Evolutionary conservation across 306 rosid genomes (phyloP).

Genomic region (Sesbania bispinosa): DNA sequence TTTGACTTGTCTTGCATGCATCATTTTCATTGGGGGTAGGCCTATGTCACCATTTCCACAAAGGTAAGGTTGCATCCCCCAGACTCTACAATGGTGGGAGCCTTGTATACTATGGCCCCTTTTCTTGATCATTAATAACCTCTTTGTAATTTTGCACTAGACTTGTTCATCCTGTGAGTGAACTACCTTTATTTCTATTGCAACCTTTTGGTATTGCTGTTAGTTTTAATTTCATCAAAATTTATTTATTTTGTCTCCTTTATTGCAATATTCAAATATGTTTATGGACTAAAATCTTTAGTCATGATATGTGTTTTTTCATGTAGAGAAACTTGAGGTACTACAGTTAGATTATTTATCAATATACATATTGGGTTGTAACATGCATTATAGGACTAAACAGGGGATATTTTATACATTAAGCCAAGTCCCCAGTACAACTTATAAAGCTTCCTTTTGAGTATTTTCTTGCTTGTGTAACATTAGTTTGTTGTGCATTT

Average conservation of each 20-base stretch:
- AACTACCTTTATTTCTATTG: not conserved
- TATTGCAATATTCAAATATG: not conserved
- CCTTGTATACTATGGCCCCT: not conserved
- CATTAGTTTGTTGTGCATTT: constrained; percentile 26
- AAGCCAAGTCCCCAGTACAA: not conserved
- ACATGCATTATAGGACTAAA: not conserved
- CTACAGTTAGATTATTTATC: constrained; percentile 14
- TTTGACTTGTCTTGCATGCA: constrained; percentile 20
- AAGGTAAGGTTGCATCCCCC: not conserved
- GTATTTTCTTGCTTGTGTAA: not conserved
- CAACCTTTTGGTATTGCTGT: no score
- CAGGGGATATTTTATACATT: not conserved
- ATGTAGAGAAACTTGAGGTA: constrained; percentile 23
- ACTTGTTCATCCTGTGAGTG: constrained; percentile 4
- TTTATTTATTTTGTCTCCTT: not conserved
- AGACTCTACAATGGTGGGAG: not conserved
- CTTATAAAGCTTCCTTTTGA: not conserved
- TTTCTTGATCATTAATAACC: not conserved
- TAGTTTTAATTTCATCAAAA: not conserved
- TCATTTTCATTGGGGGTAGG: constrained; percentile 11
- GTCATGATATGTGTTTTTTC: constrained; percentile 8
- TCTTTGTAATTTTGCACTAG: constrained; percentile 7
- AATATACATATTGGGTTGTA: no score
- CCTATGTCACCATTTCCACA: not conserved
- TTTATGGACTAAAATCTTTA: not conserved